A percentile compares a stretch with the other conserved stretches of the same genome.
Conservation (phyloP, 805 yeast genomes). For the Ogataea ramenticola region DNA sequence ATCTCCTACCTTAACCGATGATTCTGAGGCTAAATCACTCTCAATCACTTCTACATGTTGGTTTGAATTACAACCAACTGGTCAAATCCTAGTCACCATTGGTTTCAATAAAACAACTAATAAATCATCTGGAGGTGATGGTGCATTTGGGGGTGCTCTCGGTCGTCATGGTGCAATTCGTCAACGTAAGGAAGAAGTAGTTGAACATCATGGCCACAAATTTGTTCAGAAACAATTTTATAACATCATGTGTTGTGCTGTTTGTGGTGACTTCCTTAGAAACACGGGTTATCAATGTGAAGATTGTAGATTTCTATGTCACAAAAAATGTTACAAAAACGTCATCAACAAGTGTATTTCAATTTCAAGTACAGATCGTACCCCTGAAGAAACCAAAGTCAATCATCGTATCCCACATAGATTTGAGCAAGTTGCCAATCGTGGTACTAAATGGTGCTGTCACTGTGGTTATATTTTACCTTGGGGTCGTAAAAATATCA, state of each 20-base stretch:
- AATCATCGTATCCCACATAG: conserved; percentile 97
- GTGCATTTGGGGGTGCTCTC: conserved; percentile 51
- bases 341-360: conserved; percentile 82
- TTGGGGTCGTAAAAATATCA: conserved; percentile 86
- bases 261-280: conserved; percentile 91
- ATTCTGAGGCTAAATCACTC: conserved; percentile 7
- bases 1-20: conserved; percentile 1
- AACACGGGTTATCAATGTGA: conserved; percentile 84
- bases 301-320: conserved; percentile 75
- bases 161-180: conserved; percentile 98
- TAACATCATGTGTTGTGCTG: conserved; percentile 94
- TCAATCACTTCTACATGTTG: conserved; percentile 59
- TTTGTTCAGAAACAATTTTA: conserved; percentile 93
- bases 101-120: conserved; percentile 64
- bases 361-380: conserved; percentile 61
- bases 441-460: conserved; percentile 99
- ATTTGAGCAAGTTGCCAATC: conserved; percentile 84
- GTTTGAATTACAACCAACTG: conserved; percentile 92
- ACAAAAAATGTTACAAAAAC: conserved; percentile 71
- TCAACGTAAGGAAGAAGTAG: conserved; percentile 83
- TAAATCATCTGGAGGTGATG: conserved; percentile 39
- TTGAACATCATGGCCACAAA: conserved; percentile 95
- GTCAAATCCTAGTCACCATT: conserved; percentile 72
- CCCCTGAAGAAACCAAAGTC: conserved; percentile 70
- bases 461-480: conserved; percentile 97